Evolutionary conservation across 352 stramenopile genomes (phyloP).

Genomic region (Phytopythium montanum): DNA sequence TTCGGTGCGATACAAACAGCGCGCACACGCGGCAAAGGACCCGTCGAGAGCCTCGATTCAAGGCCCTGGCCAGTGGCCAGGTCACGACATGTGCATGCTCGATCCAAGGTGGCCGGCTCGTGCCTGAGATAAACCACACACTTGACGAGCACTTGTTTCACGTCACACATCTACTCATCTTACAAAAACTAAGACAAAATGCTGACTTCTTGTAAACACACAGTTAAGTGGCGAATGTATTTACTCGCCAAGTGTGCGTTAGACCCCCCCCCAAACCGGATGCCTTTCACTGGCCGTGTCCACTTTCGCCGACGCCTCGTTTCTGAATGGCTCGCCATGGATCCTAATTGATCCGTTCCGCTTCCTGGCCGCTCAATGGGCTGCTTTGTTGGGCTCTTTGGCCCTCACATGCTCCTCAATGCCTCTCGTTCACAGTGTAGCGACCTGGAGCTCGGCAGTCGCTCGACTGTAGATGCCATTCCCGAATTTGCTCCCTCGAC

Average conservation of each 20-base stretch:
- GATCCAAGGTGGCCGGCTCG: not conserved
- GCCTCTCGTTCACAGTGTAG: not conserved
- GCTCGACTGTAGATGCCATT: constrained; percentile 1
- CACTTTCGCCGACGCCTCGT: constrained; percentile 3
- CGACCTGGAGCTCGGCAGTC: not conserved
- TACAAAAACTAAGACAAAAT: not conserved
- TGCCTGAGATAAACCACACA: constrained; percentile 4
- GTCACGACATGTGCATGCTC: constrained; percentile 1
- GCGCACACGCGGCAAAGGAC: not conserved
- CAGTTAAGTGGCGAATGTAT: not conserved
- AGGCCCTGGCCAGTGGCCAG: not conserved
- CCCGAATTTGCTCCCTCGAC: constrained; percentile 8
- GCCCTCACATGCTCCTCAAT: not conserved
- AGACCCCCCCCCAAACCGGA: not conserved
- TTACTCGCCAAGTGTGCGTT: not conserved
- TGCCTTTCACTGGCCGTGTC: constrained; percentile 2
- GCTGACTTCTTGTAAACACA: not conserved
- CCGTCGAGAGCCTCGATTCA: not conserved
- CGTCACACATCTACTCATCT: not conserved
- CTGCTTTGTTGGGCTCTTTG: not conserved
- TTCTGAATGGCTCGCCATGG: not conserved
- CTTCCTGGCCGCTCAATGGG: not conserved
- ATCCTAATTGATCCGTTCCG: constrained; percentile 7
- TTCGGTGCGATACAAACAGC: not conserved
- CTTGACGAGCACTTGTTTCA: constrained; percentile 1